phyloP scores from a whole-genome alignment of 2,329 filamentous ascomycete genomes.

The Cytospora chrysosperma region DNA sequence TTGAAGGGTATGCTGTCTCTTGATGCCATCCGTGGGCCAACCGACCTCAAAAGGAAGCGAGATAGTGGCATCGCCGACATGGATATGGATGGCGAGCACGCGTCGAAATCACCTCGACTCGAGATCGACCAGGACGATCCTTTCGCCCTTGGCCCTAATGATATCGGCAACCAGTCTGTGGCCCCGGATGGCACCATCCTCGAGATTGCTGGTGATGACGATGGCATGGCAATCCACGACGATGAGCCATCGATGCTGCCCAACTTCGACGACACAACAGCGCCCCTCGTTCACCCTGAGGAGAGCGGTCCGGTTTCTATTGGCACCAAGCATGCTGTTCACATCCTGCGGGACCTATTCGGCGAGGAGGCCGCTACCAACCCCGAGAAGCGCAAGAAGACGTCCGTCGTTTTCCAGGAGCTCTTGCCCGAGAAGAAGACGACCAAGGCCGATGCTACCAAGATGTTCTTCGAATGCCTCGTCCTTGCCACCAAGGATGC shows the following conservation, averaged over 20 bases:
- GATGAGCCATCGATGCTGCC: constrained; percentile 51
- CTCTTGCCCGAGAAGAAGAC: constrained; percentile 80
- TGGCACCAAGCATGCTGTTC: constrained; percentile 93
- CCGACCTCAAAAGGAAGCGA: constrained; percentile 89
- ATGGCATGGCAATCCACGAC: constrained; percentile 44
- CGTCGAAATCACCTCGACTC: constrained; percentile 67
- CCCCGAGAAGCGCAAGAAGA: constrained; percentile 71
- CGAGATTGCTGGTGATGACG: constrained; percentile 63
- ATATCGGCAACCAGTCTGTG: constrained; percentile 53
- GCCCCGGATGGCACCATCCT: constrained; percentile 61
- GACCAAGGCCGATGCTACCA: constrained; percentile 86
- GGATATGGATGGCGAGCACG: constrained; percentile 61
- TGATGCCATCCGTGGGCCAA: constrained; percentile 71
- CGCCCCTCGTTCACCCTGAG: constrained; percentile 72
- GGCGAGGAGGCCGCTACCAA: constrained; percentile 68
- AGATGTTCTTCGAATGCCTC: constrained; percentile 98
- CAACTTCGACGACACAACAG: constrained; percentile 76
- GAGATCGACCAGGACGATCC: constrained; percentile 66
- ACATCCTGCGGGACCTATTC: constrained; percentile 87
- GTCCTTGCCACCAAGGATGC: constrained; percentile 97
- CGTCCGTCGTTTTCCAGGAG: constrained; percentile 83
- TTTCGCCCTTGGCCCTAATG: constrained; percentile 47
- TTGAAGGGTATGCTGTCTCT: constrained; percentile 89
- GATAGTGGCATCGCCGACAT: constrained; percentile 83
- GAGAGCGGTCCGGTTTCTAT: constrained; percentile 85